These are phyloP conservation scores for Hymenoscyphus fraxineus DNA, from an alignment of 2,329 filamentous ascomycete species.

Conservation along the genomic window DNA sequence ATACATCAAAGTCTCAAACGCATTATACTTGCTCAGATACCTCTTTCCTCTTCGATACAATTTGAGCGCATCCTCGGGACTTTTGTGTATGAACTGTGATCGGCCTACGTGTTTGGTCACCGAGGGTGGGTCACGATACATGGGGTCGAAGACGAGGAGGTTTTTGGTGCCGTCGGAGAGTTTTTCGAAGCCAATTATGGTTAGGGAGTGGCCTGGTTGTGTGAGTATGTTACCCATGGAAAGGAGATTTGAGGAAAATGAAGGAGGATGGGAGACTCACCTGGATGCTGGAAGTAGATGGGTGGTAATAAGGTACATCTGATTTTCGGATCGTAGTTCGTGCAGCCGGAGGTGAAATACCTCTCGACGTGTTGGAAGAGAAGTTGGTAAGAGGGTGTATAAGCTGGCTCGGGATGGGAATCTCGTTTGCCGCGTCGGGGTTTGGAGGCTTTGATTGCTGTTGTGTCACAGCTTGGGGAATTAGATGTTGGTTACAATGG, in stretches of 20 bases:
- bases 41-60: constrained; percentile 67
- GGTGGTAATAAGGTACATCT: constrained; percentile 70
- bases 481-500: neutral
- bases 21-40: constrained; percentile 66
- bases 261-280: constrained; percentile 36
- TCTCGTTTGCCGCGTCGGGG: constrained; percentile 42
- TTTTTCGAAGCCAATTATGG: constrained; percentile 80
- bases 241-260: neutral
- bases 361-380: constrained; percentile 66
- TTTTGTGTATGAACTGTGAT: constrained; percentile 40
- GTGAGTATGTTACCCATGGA: constrained; percentile 7
- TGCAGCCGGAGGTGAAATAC: constrained; percentile 65
- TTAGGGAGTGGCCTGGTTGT: constrained; percentile 75
- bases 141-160: constrained; percentile 84
- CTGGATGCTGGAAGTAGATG: constrained; percentile 84
- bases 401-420: constrained; percentile 5
- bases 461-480: constrained; percentile 55
- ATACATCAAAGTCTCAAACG: constrained; percentile 78
- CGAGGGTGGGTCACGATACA: constrained; percentile 65
- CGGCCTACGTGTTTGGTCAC: constrained; percentile 57
- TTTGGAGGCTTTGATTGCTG: constrained; percentile 51
- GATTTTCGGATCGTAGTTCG: constrained; percentile 56
- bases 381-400: constrained; percentile 33
- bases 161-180: constrained; percentile 60
- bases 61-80: constrained; percentile 56